phyloP scores from a whole-genome alignment of 164 flowering plant genomes.

The Sextonia rubra region DNA sequence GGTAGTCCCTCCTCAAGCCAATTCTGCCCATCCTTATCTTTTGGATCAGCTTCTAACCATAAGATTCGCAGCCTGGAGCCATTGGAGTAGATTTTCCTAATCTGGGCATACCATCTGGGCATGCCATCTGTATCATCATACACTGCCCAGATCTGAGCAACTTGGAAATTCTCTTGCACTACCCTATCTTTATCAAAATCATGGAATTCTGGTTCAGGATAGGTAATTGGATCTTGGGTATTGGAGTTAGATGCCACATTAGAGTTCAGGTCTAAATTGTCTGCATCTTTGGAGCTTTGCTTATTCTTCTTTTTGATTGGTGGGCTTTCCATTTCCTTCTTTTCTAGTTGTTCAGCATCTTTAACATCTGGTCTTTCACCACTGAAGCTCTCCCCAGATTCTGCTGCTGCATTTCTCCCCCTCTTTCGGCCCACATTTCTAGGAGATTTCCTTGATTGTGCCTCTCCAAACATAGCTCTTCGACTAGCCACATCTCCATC shows the following conservation, averaged over 20 bases:
- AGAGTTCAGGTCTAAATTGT: neutral
- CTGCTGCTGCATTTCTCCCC: conserved; percentile 27
- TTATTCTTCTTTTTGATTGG: conserved; percentile 6
- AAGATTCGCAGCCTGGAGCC: conserved; percentile 33
- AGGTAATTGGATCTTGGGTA: conserved; percentile 8
- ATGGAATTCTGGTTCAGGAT: conserved; percentile 7
- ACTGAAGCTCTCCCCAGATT: conserved; percentile 47
- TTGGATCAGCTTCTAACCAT: conserved; percentile 48
- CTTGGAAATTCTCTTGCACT: conserved; percentile 28
- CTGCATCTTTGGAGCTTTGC: conserved; percentile 6
- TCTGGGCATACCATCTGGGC: conserved; percentile 55
- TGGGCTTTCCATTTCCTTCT: conserved; percentile 7
- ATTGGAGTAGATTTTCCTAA: conserved; percentile 29
- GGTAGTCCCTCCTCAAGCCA: conserved; percentile 38
- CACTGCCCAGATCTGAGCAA: conserved; percentile 54
- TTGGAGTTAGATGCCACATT: neutral
- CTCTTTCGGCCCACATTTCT: conserved; percentile 32
- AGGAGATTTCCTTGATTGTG: conserved; percentile 5
- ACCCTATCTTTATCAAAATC: conserved; percentile 23
- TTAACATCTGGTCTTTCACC: conserved; percentile 30
- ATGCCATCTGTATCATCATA: conserved; percentile 50
- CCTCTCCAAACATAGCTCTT: neutral
- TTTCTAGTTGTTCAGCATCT: conserved; percentile 18
- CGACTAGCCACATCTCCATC: conserved; percentile 2
- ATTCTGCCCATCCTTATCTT: conserved; percentile 18